Evolutionary conservation across 148 eudicot genomes (phyloP), one percentile per base, ranked within the genome.

Genomic region (Beta vulgaris): DNA sequence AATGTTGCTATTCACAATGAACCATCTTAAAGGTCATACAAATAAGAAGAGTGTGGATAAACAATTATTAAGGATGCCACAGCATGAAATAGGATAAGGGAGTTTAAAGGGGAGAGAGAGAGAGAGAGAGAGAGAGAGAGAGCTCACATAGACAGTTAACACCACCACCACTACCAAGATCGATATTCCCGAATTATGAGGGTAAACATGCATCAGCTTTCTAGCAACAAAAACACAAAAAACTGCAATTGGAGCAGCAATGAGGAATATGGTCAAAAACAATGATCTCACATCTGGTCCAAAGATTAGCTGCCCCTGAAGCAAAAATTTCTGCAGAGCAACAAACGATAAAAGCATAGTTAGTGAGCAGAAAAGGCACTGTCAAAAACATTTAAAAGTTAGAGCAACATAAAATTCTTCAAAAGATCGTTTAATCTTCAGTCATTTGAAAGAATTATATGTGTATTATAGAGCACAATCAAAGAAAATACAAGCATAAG

Each of bases 231-330:
- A 95, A 40, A 79, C 87, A 68, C 99, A 95, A 79, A 95, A 95
- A 35, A 83, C 75, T 31, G 90, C 72, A 46, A 95, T 88, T 25
- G 99, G 99, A 68, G 92, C 97, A 68, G 85, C 89, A 29, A 95
- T 90, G 72, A 95, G 94, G 74, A 95, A 85, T 82, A 95, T 90
- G 71, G 99, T 95, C 76, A 95, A 81, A 66, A 85, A 82, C 79
- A 95, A 69, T 12, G 99, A 95, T 80, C 97, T 88, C 59, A 89
- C 97, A 85, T 95, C 99, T 16, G 99, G 99, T 51, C 99, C 99
- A 85, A 92, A 95, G 76, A 95, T 83, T 73, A 95, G 85, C 79
- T 85, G 79, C 74, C 99, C 99, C 67, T 88, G 88, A 43, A 95
- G 85, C 75, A 95, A 88, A 87, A 95, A 95, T 83, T 77, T 92